A percentile compares a stretch with the other conserved stretches of the same genome.
These are phyloP conservation scores for Diaporthe amygdali DNA, from an alignment of 2,329 filamentous ascomycete genomes.

Conservation along the genomic window DNA sequence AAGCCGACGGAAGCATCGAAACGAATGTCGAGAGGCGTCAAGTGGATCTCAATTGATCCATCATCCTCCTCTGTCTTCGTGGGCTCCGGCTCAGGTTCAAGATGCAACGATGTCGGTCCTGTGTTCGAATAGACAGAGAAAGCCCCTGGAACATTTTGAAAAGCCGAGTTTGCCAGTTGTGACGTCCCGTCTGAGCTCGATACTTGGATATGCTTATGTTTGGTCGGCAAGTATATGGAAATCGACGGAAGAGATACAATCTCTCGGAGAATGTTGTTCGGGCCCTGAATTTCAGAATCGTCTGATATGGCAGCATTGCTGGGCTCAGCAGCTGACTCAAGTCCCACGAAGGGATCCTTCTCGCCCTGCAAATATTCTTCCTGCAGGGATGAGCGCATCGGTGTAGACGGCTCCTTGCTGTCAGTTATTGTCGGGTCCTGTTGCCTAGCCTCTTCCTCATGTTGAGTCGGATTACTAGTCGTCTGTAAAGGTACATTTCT, in stretches of 20 bases:
- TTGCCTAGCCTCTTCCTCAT: background rate
- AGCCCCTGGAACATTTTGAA: conserved; percentile 59
- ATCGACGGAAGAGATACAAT: conserved; percentile 55
- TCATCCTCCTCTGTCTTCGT: conserved; percentile 32
- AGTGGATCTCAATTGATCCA: conserved; percentile 50
- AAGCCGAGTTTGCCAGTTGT: conserved; percentile 10
- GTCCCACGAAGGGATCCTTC: too few species aligned
- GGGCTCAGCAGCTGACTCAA: conserved; percentile 27
- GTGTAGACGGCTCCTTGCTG: background rate
- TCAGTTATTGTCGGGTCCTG: background rate
- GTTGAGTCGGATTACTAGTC: too few species aligned
- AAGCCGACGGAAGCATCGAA: conserved; percentile 64
- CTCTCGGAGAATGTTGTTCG: conserved; percentile 61
- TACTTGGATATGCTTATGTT: conserved; percentile 49
- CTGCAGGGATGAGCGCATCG: background rate
- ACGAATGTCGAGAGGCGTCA: conserved; percentile 58
- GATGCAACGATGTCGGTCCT: conserved; percentile 18
- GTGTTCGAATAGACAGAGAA: conserved; percentile 56
- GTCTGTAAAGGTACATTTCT: background rate
- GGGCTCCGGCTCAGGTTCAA: conserved; percentile 14
- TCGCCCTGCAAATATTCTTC: background rate
- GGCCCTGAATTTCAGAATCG: conserved; percentile 54
- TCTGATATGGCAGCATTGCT: conserved; percentile 40
- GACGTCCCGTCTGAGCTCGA: conserved; percentile 22
- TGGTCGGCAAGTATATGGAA: conserved; percentile 60